phyloP scores from a whole-genome alignment of 2,329 filamentous ascomycete genomes.

The Penicillium sp. region DNA sequence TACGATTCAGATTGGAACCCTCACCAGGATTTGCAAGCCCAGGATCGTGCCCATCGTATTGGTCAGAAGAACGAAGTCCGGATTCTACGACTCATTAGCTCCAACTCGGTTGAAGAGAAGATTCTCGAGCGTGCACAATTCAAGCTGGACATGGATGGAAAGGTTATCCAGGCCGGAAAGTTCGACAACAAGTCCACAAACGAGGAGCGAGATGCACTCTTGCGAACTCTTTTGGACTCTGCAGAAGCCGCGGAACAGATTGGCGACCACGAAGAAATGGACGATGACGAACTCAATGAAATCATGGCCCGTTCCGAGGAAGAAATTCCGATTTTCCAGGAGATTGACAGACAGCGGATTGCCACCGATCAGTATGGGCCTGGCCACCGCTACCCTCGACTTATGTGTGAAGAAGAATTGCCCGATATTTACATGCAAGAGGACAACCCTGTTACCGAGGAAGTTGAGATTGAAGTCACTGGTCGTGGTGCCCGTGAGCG shows the following conservation, averaged over 20 bases:
- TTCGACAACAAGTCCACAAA: constrained; percentile 99
- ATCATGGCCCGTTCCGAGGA: constrained; percentile 85
- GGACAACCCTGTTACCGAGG: constrained; percentile 73
- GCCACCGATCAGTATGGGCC: constrained; percentile 69
- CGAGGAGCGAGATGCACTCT: constrained; percentile 94
- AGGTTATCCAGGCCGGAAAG: constrained; percentile 97
- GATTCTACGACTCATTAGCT: constrained; percentile 91
- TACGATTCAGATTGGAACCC: constrained; percentile 99
- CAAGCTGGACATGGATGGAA: constrained; percentile 99
- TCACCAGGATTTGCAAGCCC: constrained; percentile 96
- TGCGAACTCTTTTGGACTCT: constrained; percentile 86
- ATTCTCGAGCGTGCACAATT: constrained; percentile 94
- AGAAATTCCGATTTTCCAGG: constrained; percentile 73
- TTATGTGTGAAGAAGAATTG: constrained; percentile 82
- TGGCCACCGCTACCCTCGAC: constrained; percentile 64
- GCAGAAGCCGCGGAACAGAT: constrained; percentile 65
- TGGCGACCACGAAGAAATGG: constrained; percentile 93
- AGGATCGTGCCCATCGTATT: constrained; percentile 99
- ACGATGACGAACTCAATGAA: constrained; percentile 94
- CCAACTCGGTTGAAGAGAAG: constrained; percentile 97
- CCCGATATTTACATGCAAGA: constrained; percentile 93
- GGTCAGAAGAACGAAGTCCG: constrained; percentile 99
- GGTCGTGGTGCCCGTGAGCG: constrained; percentile 94
- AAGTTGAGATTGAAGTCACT: constrained; percentile 66
- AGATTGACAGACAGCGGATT: constrained; percentile 72